phyloP scores from a whole-genome alignment of 176 grass and related monocot genomes.

The Lolium multiflorum region DNA sequence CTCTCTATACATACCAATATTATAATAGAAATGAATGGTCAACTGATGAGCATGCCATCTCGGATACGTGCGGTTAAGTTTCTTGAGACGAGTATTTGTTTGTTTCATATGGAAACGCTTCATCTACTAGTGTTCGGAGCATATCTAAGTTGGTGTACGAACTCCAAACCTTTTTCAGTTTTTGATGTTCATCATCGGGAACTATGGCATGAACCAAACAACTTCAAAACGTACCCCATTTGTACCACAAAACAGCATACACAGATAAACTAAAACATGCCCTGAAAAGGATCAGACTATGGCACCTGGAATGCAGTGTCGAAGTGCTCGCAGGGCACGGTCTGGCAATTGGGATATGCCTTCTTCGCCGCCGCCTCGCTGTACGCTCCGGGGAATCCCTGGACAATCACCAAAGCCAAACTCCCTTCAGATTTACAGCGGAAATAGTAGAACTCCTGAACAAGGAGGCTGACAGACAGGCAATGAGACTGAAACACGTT shows the following conservation, averaged over 20 bases:
- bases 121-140: background rate
- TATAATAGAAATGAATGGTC: background rate
- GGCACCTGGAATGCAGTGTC: slow-evolving; percentile 80
- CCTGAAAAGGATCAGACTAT: background rate
- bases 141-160: background rate
- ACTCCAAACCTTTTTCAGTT: background rate
- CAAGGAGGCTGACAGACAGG: background rate
- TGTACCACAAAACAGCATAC: background rate
- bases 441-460: too few species aligned
- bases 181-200: background rate
- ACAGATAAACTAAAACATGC: background rate
- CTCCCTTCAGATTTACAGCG: background rate
- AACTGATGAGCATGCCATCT: slow-evolving; percentile 17
- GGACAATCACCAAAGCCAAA: slow-evolving; percentile 23
- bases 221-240: background rate
- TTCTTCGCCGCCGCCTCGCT: slow-evolving; percentile 86
- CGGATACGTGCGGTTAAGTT: background rate
- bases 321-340: slow-evolving; percentile 89
- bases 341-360: slow-evolving; percentile 81
- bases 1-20: background rate
- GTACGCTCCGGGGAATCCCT: slow-evolving; percentile 85
- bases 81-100: background rate
- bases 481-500: slow-evolving; percentile 5
- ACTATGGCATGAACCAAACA: background rate
- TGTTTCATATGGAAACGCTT: background rate